Evolutionary conservation across 2,329 filamentous ascomycete genomes (phyloP).

Genomic region (Penicillium occitanis): DNA sequence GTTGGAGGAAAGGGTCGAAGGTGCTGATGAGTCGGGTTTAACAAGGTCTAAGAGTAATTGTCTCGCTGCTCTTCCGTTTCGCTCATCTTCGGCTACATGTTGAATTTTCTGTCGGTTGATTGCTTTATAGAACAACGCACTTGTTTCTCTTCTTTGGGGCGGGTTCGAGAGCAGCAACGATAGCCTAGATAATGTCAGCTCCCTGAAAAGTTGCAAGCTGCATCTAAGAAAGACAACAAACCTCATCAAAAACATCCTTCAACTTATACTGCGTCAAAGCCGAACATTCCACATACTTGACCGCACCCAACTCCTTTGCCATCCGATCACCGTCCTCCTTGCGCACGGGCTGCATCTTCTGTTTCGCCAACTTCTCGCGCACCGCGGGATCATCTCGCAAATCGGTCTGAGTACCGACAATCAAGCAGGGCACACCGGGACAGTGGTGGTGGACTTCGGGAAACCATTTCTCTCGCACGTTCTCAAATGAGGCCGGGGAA

Average conservation of each 20-base stretch:
- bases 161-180: conserved; percentile 91
- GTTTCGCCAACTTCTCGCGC: conserved; percentile 85
- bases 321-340: conserved; percentile 93
- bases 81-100: neutral
- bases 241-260: conserved; percentile 99
- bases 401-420: conserved; percentile 97
- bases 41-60: neutral
- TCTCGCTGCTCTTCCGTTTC: neutral
- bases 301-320: conserved; percentile 94
- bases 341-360: conserved; percentile 91
- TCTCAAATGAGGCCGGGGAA: conserved; percentile 95
- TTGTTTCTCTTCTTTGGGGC: conserved; percentile 75
- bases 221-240: conserved; percentile 45
- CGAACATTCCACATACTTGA: conserved; percentile 99
- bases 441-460: conserved; percentile 99
- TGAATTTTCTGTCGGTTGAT: conserved; percentile 7
- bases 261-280: conserved; percentile 97
- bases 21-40: neutral
- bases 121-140: conserved; percentile 66
- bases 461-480: conserved; percentile 99
- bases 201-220: neutral
- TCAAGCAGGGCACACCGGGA: conserved; percentile 93
- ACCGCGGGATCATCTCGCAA: conserved; percentile 85
- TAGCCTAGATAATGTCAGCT: conserved; percentile 62
- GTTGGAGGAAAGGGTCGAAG: conserved; percentile 2